Evolutionary conservation across 306 rosid genomes (phyloP).

Genomic region (Quercus variabilis): DNA sequence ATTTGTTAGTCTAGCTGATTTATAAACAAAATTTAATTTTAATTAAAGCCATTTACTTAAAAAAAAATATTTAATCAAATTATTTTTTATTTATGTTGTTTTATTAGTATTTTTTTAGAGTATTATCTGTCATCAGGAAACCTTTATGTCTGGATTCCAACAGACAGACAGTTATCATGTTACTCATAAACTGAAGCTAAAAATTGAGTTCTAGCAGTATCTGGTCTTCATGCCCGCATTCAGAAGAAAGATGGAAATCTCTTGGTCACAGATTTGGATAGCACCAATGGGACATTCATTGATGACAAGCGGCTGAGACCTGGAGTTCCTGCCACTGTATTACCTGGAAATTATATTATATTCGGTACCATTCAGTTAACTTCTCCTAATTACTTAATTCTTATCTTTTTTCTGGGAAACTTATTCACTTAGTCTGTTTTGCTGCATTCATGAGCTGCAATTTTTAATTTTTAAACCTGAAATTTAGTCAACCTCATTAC

Average conservation of each 20-base stretch:
- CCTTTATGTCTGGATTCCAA: background rate
- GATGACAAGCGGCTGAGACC: constrained; percentile 66
- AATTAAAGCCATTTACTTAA: background rate
- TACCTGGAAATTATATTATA: constrained; percentile 61
- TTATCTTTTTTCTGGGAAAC: background rate
- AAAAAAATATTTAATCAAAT: background rate
- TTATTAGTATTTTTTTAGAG: no score
- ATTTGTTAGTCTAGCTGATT: background rate
- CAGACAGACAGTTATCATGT: background rate
- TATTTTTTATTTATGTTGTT: background rate
- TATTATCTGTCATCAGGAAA: no score
- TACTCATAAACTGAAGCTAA: background rate
- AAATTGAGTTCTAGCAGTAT: constrained; percentile 36
- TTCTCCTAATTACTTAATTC: background rate
- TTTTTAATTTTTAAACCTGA: background rate
- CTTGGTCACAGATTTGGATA: constrained; percentile 77
- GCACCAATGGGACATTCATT: constrained; percentile 91
- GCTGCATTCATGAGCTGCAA: background rate
- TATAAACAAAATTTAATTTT: background rate
- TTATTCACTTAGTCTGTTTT: background rate
- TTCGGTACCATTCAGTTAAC: constrained; percentile 57
- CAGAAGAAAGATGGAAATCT: constrained; percentile 61
- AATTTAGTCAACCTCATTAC: background rate
- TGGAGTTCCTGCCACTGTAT: constrained; percentile 52
- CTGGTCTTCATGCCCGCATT: constrained; percentile 75